Percentiles rank a stretch among this genome's conserved stretches.
Conservation (phyloP, 306 rosid genomes). For the Trifolium subterraneum region DNA sequence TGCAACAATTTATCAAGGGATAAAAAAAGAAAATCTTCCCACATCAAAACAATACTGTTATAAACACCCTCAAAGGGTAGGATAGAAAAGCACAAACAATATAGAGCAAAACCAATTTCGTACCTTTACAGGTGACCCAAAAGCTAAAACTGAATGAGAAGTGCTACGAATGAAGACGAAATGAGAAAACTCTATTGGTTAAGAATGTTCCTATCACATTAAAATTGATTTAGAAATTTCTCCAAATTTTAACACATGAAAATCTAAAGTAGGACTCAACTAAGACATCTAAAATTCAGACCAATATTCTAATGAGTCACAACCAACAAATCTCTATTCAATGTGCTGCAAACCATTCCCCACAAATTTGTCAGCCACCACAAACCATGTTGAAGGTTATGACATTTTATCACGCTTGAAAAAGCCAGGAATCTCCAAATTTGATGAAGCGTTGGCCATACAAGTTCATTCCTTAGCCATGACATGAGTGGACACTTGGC, state of each 20-base stretch:
- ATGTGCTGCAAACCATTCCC: conserved; percentile 56
- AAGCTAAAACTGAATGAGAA: conserved; percentile 15
- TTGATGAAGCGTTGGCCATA: conserved; percentile 57
- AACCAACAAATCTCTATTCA: conserved; percentile 47
- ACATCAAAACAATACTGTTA: neutral
- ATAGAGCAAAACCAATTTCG: conserved; percentile 2
- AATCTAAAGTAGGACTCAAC: conserved; percentile 43
- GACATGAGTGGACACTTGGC: conserved; percentile 93
- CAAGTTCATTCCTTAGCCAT: conserved; percentile 72
- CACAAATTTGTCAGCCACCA: conserved; percentile 60
- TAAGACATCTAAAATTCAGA: conserved; percentile 46
- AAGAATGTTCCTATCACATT: conserved; percentile 12
- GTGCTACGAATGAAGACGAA: conserved; percentile 1
- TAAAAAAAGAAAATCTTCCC: conserved; percentile 12
- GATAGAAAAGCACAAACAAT: conserved; percentile 19
- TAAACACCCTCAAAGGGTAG: neutral
- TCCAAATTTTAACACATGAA: conserved; percentile 37
- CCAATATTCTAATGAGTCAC: conserved; percentile 39
- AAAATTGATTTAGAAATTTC: conserved; percentile 26
- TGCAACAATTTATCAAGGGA: neutral
- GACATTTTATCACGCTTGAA: conserved; percentile 50
- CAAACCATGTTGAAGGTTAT: conserved; percentile 50
- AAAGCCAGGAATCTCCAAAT: conserved; percentile 60
- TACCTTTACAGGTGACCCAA: neutral
- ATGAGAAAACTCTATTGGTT: conserved; percentile 8